These are phyloP conservation scores for Ceriops decandra DNA, from an alignment of 345 rosid genomes.

Conservation along the genomic window DNA sequence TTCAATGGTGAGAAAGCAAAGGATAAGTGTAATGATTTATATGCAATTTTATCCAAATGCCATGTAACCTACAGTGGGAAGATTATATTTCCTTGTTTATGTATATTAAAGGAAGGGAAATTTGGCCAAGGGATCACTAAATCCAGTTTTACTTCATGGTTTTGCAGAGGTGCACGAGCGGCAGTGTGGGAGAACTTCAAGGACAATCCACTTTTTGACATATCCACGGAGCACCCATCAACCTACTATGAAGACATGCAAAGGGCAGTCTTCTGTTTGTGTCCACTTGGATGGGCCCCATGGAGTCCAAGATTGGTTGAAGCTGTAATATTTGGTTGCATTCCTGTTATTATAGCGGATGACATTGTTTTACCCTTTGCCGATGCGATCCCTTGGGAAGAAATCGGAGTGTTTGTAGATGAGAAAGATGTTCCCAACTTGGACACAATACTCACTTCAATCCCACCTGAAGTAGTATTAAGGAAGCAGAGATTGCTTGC, in stretches of 20 bases:
- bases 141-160: neutral
- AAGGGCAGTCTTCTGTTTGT: slow-evolving; percentile 78
- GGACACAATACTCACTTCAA: slow-evolving; percentile 80
- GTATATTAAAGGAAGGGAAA: neutral
- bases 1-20: no score
- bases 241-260: slow-evolving; percentile 99
- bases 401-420: slow-evolving; percentile 79
- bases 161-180: slow-evolving; percentile 85
- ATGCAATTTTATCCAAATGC: no score
- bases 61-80: no score
- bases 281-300: slow-evolving; percentile 97
- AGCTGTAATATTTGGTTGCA: slow-evolving; percentile 97
- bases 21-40: no score
- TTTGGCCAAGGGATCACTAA: neutral
- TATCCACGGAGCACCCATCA: slow-evolving; percentile 88
- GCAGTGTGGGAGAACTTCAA: slow-evolving; percentile 98
- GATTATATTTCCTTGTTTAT: neutral
- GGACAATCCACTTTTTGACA: slow-evolving; percentile 86
- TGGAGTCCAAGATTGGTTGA: slow-evolving; percentile 98
- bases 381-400: slow-evolving; percentile 97
- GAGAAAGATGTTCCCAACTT: slow-evolving; percentile 81
- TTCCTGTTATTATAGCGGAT: slow-evolving; percentile 92
- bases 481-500: slow-evolving; percentile 92
- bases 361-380: slow-evolving; percentile 92
- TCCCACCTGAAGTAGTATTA: slow-evolving; percentile 66